A percentile compares a stretch with the other conserved stretches of the same genome.
phyloP scores from a whole-genome alignment of 2,329 filamentous ascomycete genomes.

The Scortechinia acanthostroma region DNA sequence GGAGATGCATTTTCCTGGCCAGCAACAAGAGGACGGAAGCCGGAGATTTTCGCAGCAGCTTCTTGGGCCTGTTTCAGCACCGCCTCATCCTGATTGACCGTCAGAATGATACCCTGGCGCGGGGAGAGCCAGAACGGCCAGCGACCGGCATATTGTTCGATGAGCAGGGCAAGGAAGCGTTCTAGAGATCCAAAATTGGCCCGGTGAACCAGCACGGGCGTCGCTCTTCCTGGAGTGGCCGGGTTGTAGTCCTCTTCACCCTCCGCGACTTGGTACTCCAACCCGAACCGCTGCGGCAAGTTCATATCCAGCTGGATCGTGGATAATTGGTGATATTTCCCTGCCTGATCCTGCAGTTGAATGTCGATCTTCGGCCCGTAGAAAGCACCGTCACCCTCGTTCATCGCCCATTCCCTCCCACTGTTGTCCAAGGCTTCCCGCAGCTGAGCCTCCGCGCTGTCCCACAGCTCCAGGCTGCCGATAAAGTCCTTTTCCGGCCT shows the following conservation, averaged over 20 bases:
- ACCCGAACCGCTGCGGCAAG: slow-evolving; percentile 40
- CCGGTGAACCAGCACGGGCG: slow-evolving; percentile 43
- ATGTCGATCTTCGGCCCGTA: slow-evolving; percentile 52
- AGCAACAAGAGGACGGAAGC: slow-evolving; percentile 18
- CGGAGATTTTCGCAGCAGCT: slow-evolving; percentile 23
- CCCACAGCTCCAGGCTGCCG: slow-evolving; percentile 9
- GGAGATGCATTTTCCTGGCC: slow-evolving; percentile 7
- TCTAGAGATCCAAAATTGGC: slow-evolving; percentile 47
- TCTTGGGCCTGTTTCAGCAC: slow-evolving; percentile 21
- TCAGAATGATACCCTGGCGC: slow-evolving; percentile 39
- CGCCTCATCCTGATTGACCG: slow-evolving; percentile 32
- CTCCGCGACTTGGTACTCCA: slow-evolving; percentile 32
- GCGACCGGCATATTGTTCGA: slow-evolving; percentile 41
- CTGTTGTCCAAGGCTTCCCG: slow-evolving; percentile 26
- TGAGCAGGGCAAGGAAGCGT: slow-evolving; percentile 44
- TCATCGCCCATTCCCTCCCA: slow-evolving; percentile 38
- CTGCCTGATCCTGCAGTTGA: slow-evolving; percentile 40
- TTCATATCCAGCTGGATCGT: slow-evolving; percentile 51
- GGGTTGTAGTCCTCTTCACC: slow-evolving; percentile 1
- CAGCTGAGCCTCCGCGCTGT: neutral
- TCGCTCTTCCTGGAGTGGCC: slow-evolving; percentile 19
- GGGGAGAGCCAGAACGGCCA: slow-evolving; percentile 51
- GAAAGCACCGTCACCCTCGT: slow-evolving; percentile 45
- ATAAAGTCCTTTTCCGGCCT: slow-evolving; percentile 42
- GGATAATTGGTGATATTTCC: slow-evolving; percentile 46